Evolutionary conservation across 768 basidiomycete genomes (phyloP), one percentile per base, ranked within the genome.

Genomic region (Paxillus involutus): DNA sequence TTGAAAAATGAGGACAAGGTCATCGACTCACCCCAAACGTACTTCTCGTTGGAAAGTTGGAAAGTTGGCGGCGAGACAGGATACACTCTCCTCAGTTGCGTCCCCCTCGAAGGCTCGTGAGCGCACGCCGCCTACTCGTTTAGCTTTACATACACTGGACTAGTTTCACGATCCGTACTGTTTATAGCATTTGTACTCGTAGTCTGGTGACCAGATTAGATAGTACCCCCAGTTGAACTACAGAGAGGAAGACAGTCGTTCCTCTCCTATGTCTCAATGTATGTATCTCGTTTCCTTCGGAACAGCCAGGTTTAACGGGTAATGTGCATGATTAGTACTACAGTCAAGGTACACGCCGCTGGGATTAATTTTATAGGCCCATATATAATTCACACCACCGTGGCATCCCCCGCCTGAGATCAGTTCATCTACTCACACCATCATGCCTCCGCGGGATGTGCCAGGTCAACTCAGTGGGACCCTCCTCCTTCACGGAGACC

Each of bases 401-500:
- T n/a, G n/a, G n/a, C n/a, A 4, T 30, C 29, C 29, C 29, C 37
- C 26, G 36, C 17, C 17, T 3, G 14, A 7, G 42, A 39, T 24
- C 37, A 44, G 32, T 33, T 14, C 19, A 36, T 42, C 45, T 30
- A 41, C 32, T 32, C 24, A n/a, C 46, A 35, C 40, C 32, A 61
- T 12, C 52, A 68, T 68, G 69, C 26, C 59, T 21, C 59, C 67
- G 29, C 62, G 67, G 45, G 59, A 62, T 26, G 42, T 40, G 37
- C 53, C 59, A 39, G 60, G 63, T 47, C 57, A 60, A 35, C 64
- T 74, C 13, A 72, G 64, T 42, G 77, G 75, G 24, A 80, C 80
- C 0, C 60, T 74, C 49, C 75, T 82, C 37, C 16, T 81, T 30
- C 80, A 83, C 52, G 77, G 73, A 3, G 82, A 82, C 60, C 69